Conservation (phyloP, 768 basidiomycete genomes). For the Cyclocybe cylindracea region DNA sequence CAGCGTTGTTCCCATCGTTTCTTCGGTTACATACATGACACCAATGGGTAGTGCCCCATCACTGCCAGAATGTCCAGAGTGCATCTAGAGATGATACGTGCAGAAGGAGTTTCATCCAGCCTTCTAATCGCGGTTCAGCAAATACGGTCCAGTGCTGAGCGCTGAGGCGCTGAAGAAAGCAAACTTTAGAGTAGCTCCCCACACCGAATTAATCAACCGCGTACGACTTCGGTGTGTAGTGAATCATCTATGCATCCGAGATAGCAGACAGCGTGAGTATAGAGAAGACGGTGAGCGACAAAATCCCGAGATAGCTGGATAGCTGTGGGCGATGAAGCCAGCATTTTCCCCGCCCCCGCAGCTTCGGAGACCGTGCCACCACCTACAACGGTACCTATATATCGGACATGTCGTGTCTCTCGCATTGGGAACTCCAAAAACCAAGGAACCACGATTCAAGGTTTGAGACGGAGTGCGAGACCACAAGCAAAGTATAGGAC, state of each 20-base stretch:
- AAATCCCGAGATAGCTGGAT: slow-evolving; percentile 41
- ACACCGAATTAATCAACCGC: slow-evolving; percentile 12
- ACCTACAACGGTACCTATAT: slow-evolving; percentile 30
- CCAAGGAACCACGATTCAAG: too few relatives aligned
- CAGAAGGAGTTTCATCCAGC: slow-evolving; percentile 26
- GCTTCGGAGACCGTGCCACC: too few relatives aligned
- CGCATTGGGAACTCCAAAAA: slow-evolving; percentile 33
- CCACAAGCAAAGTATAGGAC: too few relatives aligned
- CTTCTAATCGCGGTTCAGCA: slow-evolving; percentile 20
- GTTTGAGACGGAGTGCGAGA: too few relatives aligned
- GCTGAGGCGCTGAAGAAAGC: not conserved
- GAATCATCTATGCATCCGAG: slow-evolving; percentile 3
- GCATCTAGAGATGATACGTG: slow-evolving; percentile 16
- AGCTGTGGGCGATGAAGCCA: slow-evolving; percentile 37
- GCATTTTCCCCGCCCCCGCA: not conserved
- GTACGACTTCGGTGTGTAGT: slow-evolving; percentile 37
- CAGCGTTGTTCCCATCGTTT: slow-evolving; percentile 35
- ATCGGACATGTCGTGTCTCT: slow-evolving; percentile 24
- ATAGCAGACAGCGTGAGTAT: not conserved
- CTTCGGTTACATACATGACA: slow-evolving; percentile 28
- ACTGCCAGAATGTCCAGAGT: slow-evolving; percentile 36
- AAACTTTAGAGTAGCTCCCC: slow-evolving; percentile 14
- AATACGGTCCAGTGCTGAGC: not conserved
- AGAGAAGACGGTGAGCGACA: slow-evolving; percentile 10
- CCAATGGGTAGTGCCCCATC: slow-evolving; percentile 36